Conservation (phyloP, 371 early-diverging fungal genomes). For the Apophysomyces variabilis region DNA sequence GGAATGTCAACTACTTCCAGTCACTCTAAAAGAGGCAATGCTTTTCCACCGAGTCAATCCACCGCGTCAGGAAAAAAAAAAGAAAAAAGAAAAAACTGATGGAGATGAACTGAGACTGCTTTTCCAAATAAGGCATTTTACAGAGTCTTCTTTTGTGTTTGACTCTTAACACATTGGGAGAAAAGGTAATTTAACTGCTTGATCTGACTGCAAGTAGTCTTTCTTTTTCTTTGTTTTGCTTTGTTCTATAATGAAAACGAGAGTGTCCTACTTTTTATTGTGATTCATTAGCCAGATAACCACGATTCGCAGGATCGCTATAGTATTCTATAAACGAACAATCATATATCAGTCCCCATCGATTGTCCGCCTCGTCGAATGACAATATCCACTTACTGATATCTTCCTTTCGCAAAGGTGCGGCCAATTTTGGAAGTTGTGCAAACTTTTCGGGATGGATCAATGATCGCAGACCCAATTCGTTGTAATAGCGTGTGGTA, state of each 20-base stretch:
- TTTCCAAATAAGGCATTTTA: too few relatives aligned
- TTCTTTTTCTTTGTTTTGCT: background rate
- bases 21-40: slow-evolving; percentile 39
- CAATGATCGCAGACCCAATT: slow-evolving; percentile 75
- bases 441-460: slow-evolving; percentile 82
- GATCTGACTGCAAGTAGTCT: too few relatives aligned
- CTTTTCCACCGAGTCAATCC: slow-evolving; percentile 54
- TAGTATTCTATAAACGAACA: slow-evolving; percentile 51
- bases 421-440: slow-evolving; percentile 36
- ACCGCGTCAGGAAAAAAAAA: slow-evolving; percentile 47
- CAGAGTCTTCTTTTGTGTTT: too few relatives aligned
- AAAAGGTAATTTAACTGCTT: too few relatives aligned
- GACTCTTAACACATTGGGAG: too few relatives aligned
- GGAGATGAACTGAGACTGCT: too few relatives aligned
- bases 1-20: slow-evolving; percentile 9
- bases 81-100: slow-evolving; percentile 14
- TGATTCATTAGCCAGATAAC: slow-evolving; percentile 62
- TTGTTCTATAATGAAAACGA: background rate
- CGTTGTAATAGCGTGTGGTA: slow-evolving; percentile 81
- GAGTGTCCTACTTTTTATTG: background rate
- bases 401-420: slow-evolving; percentile 56
- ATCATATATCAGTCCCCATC: background rate
- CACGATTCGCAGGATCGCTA: slow-evolving; percentile 67
- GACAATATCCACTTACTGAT: slow-evolving; percentile 42
- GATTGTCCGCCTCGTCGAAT: too few relatives aligned